These are phyloP conservation scores for Talaromyces stipitatus DNA, from an alignment of 495 filamentous ascomycete genomes.

Conservation along the genomic window DNA sequence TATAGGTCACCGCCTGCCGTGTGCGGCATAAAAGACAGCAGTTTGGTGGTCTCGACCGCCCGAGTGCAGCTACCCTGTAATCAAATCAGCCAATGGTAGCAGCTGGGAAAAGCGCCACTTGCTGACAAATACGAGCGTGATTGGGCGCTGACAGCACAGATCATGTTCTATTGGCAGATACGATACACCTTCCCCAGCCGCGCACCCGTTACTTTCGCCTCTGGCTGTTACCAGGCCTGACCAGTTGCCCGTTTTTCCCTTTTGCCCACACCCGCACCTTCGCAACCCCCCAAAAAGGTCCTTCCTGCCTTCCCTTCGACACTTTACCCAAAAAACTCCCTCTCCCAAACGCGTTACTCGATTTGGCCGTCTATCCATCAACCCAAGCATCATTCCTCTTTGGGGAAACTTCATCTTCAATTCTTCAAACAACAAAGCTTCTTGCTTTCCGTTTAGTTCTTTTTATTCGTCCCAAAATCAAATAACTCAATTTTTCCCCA, in stretches of 20 bases:
- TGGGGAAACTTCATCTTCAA: constrained; percentile 26
- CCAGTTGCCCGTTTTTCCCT: neutral
- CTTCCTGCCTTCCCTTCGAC: constrained; percentile 5
- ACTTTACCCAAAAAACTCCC: constrained; percentile 14
- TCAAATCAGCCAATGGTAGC: neutral
- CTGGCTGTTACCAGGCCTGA: constrained; percentile 11
- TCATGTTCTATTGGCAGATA: neutral
- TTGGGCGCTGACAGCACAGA: neutral
- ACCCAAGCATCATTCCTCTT: constrained; percentile 41
- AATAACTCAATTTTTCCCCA: neutral
- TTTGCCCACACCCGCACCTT: constrained; percentile 4
- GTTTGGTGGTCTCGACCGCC: neutral
- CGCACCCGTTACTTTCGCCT: constrained; percentile 17
- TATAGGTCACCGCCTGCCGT: constrained; percentile 3
- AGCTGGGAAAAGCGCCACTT: neutral
- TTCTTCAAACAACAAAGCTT: constrained; percentile 9
- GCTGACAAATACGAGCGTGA: neutral
- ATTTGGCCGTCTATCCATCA: constrained; percentile 36
- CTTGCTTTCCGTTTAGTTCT: constrained; percentile 3
- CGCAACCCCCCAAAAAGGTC: constrained; percentile 1
- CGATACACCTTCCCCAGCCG: constrained; percentile 3
- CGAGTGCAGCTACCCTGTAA: neutral
- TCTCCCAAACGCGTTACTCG: constrained; percentile 43
- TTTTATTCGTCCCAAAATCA: neutral
- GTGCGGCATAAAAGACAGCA: neutral